Evolutionary conservation across 1,284 basidiomycete species (phyloP).

Genomic region (Sphaerobolus stellatus): DNA sequence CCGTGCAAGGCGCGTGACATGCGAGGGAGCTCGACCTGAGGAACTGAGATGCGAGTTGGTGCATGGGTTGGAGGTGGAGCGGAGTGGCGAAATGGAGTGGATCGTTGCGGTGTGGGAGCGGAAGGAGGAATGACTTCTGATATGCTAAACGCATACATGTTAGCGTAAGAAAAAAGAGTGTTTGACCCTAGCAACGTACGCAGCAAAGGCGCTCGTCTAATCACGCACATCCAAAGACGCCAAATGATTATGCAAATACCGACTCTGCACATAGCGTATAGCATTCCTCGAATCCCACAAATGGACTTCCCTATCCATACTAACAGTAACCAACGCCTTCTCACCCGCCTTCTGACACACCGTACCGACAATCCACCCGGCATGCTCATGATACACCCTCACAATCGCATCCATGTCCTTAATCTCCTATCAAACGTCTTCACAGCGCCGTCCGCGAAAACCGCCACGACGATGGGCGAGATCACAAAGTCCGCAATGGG

Average conservation of each 20-base stretch:
- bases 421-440: slow-evolving; percentile 88
- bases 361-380: slow-evolving; percentile 90
- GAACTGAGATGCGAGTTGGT: no score
- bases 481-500: slow-evolving; percentile 82
- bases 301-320: slow-evolving; percentile 87
- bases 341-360: slow-evolving; percentile 77
- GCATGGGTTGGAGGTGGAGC: slow-evolving; percentile 15
- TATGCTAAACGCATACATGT: slow-evolving; percentile 41
- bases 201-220: slow-evolving; percentile 81
- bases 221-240: slow-evolving; percentile 88
- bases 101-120: slow-evolving; percentile 61
- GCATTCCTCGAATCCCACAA: slow-evolving; percentile 88
- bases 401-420: slow-evolving; percentile 86
- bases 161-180: slow-evolving; percentile 8
- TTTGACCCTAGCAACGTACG: slow-evolving; percentile 43
- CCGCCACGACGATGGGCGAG: slow-evolving; percentile 81
- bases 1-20: slow-evolving; percentile 29
- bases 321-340: slow-evolving; percentile 85
- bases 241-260: slow-evolving; percentile 73
- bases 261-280: slow-evolving; percentile 60
- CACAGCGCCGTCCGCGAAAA: slow-evolving; percentile 91
- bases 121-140: slow-evolving; percentile 62
- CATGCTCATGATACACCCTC: slow-evolving; percentile 79
- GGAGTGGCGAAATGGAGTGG: slow-evolving; percentile 45
- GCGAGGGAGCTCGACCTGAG: no score